Base-by-base conservation (phyloP, 305 asterid species). In the Fraxinus baroniana region DNA sequence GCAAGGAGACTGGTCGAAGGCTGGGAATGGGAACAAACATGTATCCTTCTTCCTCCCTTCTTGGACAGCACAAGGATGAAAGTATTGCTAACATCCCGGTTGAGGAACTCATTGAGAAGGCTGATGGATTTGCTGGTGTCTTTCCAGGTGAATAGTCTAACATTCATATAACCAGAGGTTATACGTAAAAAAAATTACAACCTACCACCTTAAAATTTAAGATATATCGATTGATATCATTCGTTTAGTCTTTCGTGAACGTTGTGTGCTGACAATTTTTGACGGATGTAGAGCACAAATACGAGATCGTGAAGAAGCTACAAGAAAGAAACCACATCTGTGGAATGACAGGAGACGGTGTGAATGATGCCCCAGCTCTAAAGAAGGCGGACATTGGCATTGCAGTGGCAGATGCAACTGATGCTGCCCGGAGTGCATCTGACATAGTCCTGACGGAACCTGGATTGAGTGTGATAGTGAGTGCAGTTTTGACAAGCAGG, bases 331-430 rank as follows among this genome's bases (percentile, higher is more conserved):
- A 89, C 36, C 94, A 90, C 60, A 90, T 90, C 0, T 86, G 89
- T 46, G 94, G 94, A 20, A 90, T 90, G 94, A 90, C 91, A 0
- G 92, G 94, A 26, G 94, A 90, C 15, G 94, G 94, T 7, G 94
- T 90, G n/a, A 90, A 90, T 46, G 93, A 90, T 20, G 91, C 93
- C 60, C 93, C 91, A 0, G 93, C 93, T 0, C 79, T 88, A 10
- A 90, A 90, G 74, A 90, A 89, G 78, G 91, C 91, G 0, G 91
- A 89, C 73, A 89, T 89, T 2, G 92, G 91, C 4, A 89, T 89
- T 55, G 91, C 93, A 2, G 93, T 90, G 46, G 93, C 88, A 7
- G 92, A 90, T 77, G 92, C 93, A 1, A 90, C 93, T 3, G 93
- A 89, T 66, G 93, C 93, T 3, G 93, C 93, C 2, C 78, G 91